A percentile compares a stretch with the other conserved stretches of the same genome.
These are phyloP conservation scores for Fusarium multiceps DNA, from an alignment of 2,329 filamentous ascomycete species.

Conservation along the genomic window DNA sequence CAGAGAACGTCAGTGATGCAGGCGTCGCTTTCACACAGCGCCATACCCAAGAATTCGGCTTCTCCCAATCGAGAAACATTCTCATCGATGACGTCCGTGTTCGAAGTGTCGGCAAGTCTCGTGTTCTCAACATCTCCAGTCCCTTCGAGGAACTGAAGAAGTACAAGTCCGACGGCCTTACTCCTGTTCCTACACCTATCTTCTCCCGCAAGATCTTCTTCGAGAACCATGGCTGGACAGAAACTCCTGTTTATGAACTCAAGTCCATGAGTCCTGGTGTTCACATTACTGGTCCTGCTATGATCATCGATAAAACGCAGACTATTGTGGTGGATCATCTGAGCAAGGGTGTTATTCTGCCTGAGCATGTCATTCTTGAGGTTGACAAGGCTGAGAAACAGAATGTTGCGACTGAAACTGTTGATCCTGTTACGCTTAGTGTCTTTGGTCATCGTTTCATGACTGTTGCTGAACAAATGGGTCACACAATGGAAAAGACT, in stretches of 20 bases:
- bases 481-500: constrained; percentile 79
- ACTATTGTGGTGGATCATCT: constrained; percentile 75
- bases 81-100: constrained; percentile 58
- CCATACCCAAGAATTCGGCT: constrained; percentile 57
- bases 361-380: constrained; percentile 53
- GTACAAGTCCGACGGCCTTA: constrained; percentile 4
- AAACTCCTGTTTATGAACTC: constrained; percentile 45
- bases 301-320: constrained; percentile 78
- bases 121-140: constrained; percentile 40
- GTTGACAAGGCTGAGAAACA: constrained; percentile 37
- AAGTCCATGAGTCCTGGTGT: constrained; percentile 33
- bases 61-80: constrained; percentile 53
- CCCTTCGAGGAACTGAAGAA: constrained; percentile 43
- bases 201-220: constrained; percentile 44
- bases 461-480: constrained; percentile 86
- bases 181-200: constrained; percentile 26
- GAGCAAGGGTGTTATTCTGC: constrained; percentile 49
- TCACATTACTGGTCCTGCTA: constrained; percentile 67
- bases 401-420: constrained; percentile 51
- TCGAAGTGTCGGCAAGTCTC: constrained; percentile 51
- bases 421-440: constrained; percentile 78
- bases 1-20: constrained; percentile 46
- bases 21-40: constrained; percentile 48
- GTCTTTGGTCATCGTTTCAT: constrained; percentile 85
- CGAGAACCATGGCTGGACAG: constrained; percentile 43